These are phyloP conservation scores for Leccinum obscurum DNA, from an alignment of 768 basidiomycete genomes.

Conservation along the genomic window DNA sequence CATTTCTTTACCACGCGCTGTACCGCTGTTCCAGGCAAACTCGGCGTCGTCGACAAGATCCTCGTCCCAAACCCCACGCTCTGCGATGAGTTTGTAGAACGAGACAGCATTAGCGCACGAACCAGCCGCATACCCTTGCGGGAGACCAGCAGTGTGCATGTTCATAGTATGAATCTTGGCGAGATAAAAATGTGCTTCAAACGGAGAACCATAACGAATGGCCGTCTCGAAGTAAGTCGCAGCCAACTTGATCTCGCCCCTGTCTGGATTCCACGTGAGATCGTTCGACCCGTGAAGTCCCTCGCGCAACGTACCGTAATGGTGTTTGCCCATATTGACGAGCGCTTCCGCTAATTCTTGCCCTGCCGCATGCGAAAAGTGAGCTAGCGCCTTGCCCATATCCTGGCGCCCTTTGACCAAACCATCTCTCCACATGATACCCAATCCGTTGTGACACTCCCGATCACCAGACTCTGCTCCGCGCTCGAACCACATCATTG, in stretches of 20 bases:
- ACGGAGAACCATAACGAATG: conserved; percentile 83
- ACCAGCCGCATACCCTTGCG: conserved; percentile 55
- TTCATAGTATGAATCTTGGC: conserved; percentile 76
- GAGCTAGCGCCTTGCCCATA: conserved; percentile 54
- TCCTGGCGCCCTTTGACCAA: conserved; percentile 71
- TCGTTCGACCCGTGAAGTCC: not conserved
- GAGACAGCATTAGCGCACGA: conserved; percentile 90
- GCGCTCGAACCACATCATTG: conserved; percentile 94
- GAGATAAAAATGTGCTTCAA: conserved; percentile 94
- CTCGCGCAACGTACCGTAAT: conserved; percentile 49
- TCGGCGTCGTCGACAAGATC: conserved; percentile 83
- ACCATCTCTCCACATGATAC: conserved; percentile 91
- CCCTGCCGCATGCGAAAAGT: conserved; percentile 79
- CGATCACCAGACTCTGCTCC: conserved; percentile 79
- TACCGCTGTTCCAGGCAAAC: conserved; percentile 65
- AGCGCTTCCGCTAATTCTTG: conserved; percentile 92
- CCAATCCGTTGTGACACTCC: conserved; percentile 88
- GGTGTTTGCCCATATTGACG: conserved; percentile 83
- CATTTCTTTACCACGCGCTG: conserved; percentile 70
- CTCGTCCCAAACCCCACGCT: conserved; percentile 87
- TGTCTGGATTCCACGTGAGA: conserved; percentile 44
- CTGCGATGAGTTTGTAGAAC: conserved; percentile 90
- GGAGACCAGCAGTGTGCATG: conserved; percentile 41
- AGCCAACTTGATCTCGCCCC: conserved; percentile 66
- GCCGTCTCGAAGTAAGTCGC: conserved; percentile 81